Base-by-base conservation (phyloP, 176 grass and related monocot genomes). In the Zoysia japonica region DNA sequence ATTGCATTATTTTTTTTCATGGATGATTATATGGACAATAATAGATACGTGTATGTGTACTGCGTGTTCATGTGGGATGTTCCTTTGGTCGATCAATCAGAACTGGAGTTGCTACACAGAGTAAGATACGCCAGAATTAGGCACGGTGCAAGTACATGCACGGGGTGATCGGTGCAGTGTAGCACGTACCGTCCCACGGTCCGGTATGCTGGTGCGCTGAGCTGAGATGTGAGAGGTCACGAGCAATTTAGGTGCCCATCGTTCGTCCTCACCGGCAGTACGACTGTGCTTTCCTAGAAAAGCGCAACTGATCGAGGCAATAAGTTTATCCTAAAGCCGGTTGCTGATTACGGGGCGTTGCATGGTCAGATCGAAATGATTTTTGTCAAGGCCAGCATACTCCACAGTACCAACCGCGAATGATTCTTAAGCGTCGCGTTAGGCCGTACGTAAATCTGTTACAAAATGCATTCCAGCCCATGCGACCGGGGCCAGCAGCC, bases 361-460 rank as follows among this genome's bases (percentile, higher is more conserved):
- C 71, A 5, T 73, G 71, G 51, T 54, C 38, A 43, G 16, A 74
- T 42, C 16, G 15, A 56, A 72, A n/a, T 61, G 57, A 61, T 61
- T 5, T 55, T 55, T 13, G 52, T 17, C 14, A 55, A 16, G 52
- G 15, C 15, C 52, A 55, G 15, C 4, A 55, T 28, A 28, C 28
- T 28, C 28, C 28, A 28, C 28, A 28, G 28, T 28, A 28, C 28
- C 28, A 28, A 28, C 28, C 28, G 28, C 28, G 28, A 28, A 28
- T 0, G 28, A 28, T 28, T 28, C 28, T 28, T 28, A 28, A 28
- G 28, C 28, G 28, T 28, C 28, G 28, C 28, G 28, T 28, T 28
- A 28, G 28, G 28, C 28, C 28, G 28, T 28, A 28, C 28, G 28
- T 28, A 28, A 28, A 28, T 28, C 28, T 28, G 28, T 28, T 28